Evolutionary conservation across 148 eudicot genomes (phyloP).

Genomic region (Camellia japonica): DNA sequence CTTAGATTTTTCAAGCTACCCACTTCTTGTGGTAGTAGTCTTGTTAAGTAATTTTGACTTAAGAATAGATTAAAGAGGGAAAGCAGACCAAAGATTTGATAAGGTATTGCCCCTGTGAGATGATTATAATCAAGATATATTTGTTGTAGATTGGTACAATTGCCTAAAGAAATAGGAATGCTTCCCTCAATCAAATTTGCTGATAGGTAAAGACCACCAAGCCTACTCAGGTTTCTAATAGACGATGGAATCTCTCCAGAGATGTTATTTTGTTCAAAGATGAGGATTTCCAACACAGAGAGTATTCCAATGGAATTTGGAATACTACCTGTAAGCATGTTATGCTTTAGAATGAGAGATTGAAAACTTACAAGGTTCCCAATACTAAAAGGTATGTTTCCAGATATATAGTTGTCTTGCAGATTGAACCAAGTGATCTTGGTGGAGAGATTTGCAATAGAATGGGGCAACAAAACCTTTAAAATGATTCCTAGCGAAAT

Average conservation of each 20-base stretch:
- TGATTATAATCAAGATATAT: background rate
- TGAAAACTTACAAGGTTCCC: background rate
- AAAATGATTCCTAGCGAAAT: background rate
- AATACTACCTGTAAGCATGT: conserved; percentile 7
- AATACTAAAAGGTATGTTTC: conserved; percentile 16
- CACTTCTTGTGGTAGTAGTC: background rate
- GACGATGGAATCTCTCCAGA: conserved; percentile 9
- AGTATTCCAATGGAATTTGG: conserved; percentile 16
- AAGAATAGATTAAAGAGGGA: background rate
- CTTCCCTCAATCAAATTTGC: background rate
- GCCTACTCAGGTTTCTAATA: background rate
- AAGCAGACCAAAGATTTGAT: background rate
- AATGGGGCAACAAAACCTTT: conserved; percentile 2
- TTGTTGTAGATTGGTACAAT: background rate
- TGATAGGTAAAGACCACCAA: background rate
- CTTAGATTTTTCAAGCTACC: conserved; percentile 3
- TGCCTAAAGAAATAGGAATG: conserved; percentile 6
- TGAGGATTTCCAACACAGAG: background rate
- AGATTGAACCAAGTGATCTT: background rate
- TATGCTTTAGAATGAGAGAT: background rate
- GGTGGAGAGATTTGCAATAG: conserved; percentile 18
- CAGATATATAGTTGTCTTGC: background rate
- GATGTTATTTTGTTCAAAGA: background rate
- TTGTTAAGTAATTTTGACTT: background rate
- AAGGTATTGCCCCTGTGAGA: conserved; percentile 8